A percentile compares a stretch with the other conserved stretches of the same genome.
phyloP scores from a whole-genome alignment of 805 yeast species.

The Wickerhamomyces bovis region DNA sequence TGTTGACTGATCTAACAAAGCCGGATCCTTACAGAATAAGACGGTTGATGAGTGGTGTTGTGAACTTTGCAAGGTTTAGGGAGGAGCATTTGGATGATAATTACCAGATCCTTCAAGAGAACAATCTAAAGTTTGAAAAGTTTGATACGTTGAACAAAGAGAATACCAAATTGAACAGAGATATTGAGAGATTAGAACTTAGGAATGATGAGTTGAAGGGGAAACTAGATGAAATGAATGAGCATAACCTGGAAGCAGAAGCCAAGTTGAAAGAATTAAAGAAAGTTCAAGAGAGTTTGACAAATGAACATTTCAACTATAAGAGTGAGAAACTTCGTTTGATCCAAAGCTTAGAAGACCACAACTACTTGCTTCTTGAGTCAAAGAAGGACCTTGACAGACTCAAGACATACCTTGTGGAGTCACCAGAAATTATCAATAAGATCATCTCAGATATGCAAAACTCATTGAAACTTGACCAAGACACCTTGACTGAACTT shows the following conservation, averaged over 20 bases:
- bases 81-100: slow-evolving; percentile 71
- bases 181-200: slow-evolving; percentile 30
- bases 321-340: slow-evolving; percentile 55
- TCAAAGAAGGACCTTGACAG: slow-evolving; percentile 53
- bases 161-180: slow-evolving; percentile 31
- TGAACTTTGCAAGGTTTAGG: slow-evolving; percentile 79
- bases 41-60: slow-evolving; percentile 71
- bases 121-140: slow-evolving; percentile 44
- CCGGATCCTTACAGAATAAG: slow-evolving; percentile 69
- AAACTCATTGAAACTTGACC: slow-evolving; percentile 36
- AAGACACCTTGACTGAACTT: slow-evolving; percentile 31
- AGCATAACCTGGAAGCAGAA: slow-evolving; percentile 53
- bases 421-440: slow-evolving; percentile 50
- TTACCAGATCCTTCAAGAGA: slow-evolving; percentile 50
- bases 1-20: slow-evolving; percentile 62
- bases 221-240: slow-evolving; percentile 37
- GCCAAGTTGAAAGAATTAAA: slow-evolving; percentile 55
- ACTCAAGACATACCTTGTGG: slow-evolving; percentile 52
- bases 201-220: slow-evolving; percentile 21
- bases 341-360: slow-evolving; percentile 54
- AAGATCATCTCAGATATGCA: slow-evolving; percentile 49
- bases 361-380: slow-evolving; percentile 50
- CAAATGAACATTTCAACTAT: slow-evolving; percentile 57
- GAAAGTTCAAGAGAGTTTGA: slow-evolving; percentile 53
- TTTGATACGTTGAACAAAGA: slow-evolving; percentile 38